Percentiles rank a stretch among this genome's conserved stretches.
These are phyloP conservation scores for Spongospora subterranea DNA, from an alignment of 208 protist genomes.

Conservation along the genomic window DNA sequence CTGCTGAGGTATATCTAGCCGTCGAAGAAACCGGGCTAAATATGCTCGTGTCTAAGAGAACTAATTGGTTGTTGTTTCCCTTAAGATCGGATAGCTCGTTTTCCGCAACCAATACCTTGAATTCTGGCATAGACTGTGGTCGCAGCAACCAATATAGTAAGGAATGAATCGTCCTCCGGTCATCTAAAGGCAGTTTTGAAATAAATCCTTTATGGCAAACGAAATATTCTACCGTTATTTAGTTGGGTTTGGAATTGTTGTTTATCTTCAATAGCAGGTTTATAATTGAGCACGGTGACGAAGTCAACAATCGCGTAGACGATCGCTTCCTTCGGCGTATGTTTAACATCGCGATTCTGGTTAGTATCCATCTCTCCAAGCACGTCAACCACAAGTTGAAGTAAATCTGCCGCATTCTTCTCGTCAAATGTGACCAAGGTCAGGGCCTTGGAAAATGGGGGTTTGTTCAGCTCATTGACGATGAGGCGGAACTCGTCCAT, in stretches of 20 bases:
- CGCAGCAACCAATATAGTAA: conserved; percentile 29
- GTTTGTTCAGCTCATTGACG: conserved; percentile 51
- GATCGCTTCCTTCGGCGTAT: background rate
- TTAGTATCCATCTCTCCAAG: conserved; percentile 27
- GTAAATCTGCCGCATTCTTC: conserved; percentile 6
- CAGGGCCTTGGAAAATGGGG: conserved; percentile 25
- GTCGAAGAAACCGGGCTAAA: conserved; percentile 6
- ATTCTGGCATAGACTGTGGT: conserved; percentile 36
- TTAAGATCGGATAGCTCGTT: background rate
- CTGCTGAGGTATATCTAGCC: conserved; percentile 45
- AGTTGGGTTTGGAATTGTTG: background rate
- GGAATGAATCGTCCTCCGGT: background rate
- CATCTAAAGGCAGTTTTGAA: background rate
- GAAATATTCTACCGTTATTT: background rate
- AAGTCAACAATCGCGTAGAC: conserved; percentile 47
- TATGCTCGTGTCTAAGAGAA: conserved; percentile 13
- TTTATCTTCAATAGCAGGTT: conserved; percentile 3
- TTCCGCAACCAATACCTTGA: no score
- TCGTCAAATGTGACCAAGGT: conserved; percentile 9
- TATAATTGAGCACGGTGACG: conserved; percentile 40
- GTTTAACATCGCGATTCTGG: background rate
- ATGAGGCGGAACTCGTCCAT: conserved; percentile 3
- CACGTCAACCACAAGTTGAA: conserved; percentile 41
- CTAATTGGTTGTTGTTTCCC: background rate
- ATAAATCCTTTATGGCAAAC: background rate